phyloP scores from a whole-genome alignment of 169 alveolate genomes.

The Plasmodium chabaudi region DNA sequence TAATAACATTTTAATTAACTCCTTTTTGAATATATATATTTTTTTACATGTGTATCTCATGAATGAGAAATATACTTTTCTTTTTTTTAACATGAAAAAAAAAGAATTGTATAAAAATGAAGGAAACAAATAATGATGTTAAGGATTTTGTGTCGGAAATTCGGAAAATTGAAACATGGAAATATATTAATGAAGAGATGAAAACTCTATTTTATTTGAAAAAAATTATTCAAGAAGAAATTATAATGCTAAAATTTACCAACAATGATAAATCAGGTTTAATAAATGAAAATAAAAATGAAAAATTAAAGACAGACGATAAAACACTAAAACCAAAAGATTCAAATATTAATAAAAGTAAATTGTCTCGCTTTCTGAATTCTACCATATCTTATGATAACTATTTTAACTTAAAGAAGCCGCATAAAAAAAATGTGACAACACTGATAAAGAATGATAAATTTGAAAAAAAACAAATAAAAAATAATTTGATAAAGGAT shows the following conservation, averaged over 20 bases:
- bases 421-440: not conserved
- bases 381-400: slow-evolving; percentile 30
- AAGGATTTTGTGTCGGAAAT: slow-evolving; percentile 28
- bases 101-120: slow-evolving; percentile 1
- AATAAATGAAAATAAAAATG: slow-evolving; percentile 8
- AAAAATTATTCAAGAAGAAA: slow-evolving; percentile 46
- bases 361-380: slow-evolving; percentile 40
- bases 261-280: not conserved
- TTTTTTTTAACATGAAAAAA: no score
- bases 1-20: no score
- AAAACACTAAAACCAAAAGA: not conserved
- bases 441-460: slow-evolving; percentile 12
- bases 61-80: no score
- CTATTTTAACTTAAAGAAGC: slow-evolving; percentile 30
- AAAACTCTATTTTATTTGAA: slow-evolving; percentile 31
- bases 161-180: slow-evolving; percentile 49
- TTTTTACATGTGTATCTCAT: no score
- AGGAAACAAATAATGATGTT: slow-evolving; percentile 11
- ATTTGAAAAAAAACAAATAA: not conserved
- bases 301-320: not conserved
- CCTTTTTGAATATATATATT: no score
- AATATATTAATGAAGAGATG: slow-evolving; percentile 26
- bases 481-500: not conserved
- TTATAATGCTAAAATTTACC: slow-evolving; percentile 15
- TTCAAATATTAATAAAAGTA: slow-evolving; percentile 6